A percentile compares a stretch with the other conserved stretches of the same genome.
Conservation (phyloP, 2,329 filamentous ascomycete species). For the Diaporthe sp. region DNA sequence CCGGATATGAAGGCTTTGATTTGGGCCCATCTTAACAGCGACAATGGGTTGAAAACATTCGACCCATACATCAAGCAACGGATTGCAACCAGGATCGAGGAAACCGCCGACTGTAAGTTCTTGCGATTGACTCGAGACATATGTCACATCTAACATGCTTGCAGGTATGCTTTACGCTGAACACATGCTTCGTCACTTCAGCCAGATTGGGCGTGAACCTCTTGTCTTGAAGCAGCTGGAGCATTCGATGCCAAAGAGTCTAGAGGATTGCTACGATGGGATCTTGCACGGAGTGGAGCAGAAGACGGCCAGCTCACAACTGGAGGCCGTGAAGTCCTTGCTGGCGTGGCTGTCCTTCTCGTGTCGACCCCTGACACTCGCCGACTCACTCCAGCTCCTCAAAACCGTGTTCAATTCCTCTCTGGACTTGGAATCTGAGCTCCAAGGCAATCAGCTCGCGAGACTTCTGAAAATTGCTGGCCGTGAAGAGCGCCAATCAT, state of each 20-base stretch:
- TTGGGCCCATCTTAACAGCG: constrained; percentile 29
- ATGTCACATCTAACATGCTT: background rate
- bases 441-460: constrained; percentile 1
- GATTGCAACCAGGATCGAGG: constrained; percentile 26
- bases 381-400: constrained; percentile 2
- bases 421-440: constrained; percentile 3
- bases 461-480: constrained; percentile 10
- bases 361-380: background rate
- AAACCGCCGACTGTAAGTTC: constrained; percentile 12
- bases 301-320: background rate
- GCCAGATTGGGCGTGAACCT: constrained; percentile 23
- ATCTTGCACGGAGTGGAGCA: constrained; percentile 3
- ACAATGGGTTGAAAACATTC: constrained; percentile 22
- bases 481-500: background rate
- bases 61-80: constrained; percentile 35
- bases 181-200: constrained; percentile 35
- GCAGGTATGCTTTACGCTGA: constrained; percentile 36
- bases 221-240: constrained; percentile 35
- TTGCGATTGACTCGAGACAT: too few species aligned
- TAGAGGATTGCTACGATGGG: background rate
- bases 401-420: background rate
- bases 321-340: background rate
- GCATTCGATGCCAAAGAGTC: background rate
- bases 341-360: constrained; percentile 8
- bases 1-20: constrained; percentile 1